Base-by-base conservation (phyloP, 805 yeast species). In the Pichia deserticola region DNA sequence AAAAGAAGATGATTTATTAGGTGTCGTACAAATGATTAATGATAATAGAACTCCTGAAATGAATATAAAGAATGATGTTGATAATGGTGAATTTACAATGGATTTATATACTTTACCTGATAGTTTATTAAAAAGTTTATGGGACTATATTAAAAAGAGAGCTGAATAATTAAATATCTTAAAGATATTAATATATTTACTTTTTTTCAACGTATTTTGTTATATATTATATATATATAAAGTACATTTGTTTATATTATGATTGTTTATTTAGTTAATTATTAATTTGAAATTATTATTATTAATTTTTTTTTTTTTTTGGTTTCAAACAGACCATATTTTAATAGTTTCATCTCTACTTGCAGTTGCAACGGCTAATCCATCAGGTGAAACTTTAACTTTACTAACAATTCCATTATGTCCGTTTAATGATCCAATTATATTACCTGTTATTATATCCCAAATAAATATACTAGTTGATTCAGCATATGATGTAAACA, bases 81-180 rank as follows among this genome's bases (percentile, higher is more conserved):
- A 92, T 54, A 92, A 88, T 60, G 99, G 99, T 47, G 98, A 93
- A 72, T 92, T 93, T 67, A 89, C 95, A 48, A 88, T 92, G 87
- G 99, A 92, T 70, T 77, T 92, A 58, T 90, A 81, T 68, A 90
- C 97, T 30, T 74, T 92, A 57, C 98, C 98, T 25, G 97, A 92
- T 64, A 81, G 86, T 40, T 73, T 93, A 64, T 77, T 93, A 64
- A 89, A 87, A 72, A 86, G 95, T 74, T 76, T 92, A 68, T 89
- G 95, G 95, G 98, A 92, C 56, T 90, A 86, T 65, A 96, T 92
- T 40, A 83, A 83, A 68, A 87, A 84, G 68, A 83, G 87, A 49
- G 60, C 59, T 27, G 67, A 64, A 48, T 60, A 45, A 47, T 28
- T 37, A 9, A 35, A 33, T 35, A 5, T 39, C 28, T 33, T 27